Conservation (phyloP, 2,329 filamentous ascomycete genomes). For the Phoma sp. region DNA sequence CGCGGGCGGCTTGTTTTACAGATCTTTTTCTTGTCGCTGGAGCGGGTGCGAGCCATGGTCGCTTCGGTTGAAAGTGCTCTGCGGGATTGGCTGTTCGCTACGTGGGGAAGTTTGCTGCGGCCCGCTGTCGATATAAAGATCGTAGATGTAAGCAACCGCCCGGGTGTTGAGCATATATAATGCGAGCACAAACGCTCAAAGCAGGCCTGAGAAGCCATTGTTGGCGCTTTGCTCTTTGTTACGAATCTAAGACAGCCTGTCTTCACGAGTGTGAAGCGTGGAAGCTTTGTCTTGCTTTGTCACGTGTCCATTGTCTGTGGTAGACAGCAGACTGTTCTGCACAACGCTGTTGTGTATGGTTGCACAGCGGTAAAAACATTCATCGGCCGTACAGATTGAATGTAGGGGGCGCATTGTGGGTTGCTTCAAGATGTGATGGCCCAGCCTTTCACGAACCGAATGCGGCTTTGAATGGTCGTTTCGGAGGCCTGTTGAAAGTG, state of each 20-base stretch:
- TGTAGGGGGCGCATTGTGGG: conserved; percentile 11
- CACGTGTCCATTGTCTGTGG: conserved; percentile 29
- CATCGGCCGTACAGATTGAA: neutral
- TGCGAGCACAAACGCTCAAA: conserved; percentile 37
- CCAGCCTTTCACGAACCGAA: conserved; percentile 16
- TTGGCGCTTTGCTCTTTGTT: conserved; percentile 42
- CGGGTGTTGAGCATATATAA: conserved; percentile 33
- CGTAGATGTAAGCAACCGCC: conserved; percentile 15
- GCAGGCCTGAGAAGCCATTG: conserved; percentile 26
- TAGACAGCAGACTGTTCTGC: conserved; percentile 9
- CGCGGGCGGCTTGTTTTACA: conserved; percentile 20
- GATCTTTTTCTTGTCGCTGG: conserved; percentile 15
- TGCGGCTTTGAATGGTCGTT: conserved; percentile 10
- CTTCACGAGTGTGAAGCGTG: conserved; percentile 25
- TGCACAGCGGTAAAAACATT: neutral
- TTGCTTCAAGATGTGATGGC: conserved; percentile 19
- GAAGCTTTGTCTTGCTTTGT: conserved; percentile 32
- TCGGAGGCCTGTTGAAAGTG: conserved; percentile 3
- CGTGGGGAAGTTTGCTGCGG: conserved; percentile 21
- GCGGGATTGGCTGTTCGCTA: neutral
- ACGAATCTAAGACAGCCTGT: conserved; percentile 26
- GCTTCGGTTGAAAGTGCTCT: neutral
- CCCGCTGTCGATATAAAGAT: neutral
- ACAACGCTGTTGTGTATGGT: conserved; percentile 21
- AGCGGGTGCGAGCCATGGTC: neutral